Evolutionary conservation across 768 basidiomycete genomes (phyloP).

Genomic region (Tubosaeta sp.): DNA sequence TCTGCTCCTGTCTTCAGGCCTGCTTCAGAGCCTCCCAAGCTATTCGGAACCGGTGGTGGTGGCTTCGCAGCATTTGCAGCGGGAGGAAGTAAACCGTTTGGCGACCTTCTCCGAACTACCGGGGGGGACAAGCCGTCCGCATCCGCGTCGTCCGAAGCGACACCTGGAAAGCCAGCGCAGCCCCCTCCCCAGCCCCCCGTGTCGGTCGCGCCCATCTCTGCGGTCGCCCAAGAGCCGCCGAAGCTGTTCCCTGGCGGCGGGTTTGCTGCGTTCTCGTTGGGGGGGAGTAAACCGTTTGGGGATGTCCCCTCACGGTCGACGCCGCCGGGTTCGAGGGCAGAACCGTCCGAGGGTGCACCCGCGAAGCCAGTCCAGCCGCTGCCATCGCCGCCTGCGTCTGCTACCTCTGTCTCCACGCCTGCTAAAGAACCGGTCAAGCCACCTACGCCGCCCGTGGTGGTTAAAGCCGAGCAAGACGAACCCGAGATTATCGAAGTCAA

Average conservation of each 20-base stretch:
- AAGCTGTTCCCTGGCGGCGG: background rate
- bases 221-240: background rate
- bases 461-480: constrained; percentile 1
- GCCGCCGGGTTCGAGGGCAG: background rate
- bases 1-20: background rate
- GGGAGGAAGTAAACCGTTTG: background rate
- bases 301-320: background rate
- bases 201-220: background rate
- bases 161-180: background rate
- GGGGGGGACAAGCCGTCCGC: background rate
- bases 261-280: background rate
- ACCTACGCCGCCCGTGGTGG: background rate
- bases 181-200: background rate
- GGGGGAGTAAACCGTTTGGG: background rate
- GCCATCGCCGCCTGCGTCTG: constrained; percentile 3
- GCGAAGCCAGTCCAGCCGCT: background rate
- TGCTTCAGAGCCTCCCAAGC: background rate
- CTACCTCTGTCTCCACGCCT: constrained; percentile 14
- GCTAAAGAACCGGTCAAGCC: constrained; percentile 8
- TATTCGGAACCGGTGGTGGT: background rate
- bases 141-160: background rate
- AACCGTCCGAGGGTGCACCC: background rate
- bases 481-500: background rate
- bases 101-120: background rate
- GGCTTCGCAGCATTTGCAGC: background rate